Conservation (phyloP, 1,284 basidiomycete species). For the Neolentinus lepideus region DNA sequence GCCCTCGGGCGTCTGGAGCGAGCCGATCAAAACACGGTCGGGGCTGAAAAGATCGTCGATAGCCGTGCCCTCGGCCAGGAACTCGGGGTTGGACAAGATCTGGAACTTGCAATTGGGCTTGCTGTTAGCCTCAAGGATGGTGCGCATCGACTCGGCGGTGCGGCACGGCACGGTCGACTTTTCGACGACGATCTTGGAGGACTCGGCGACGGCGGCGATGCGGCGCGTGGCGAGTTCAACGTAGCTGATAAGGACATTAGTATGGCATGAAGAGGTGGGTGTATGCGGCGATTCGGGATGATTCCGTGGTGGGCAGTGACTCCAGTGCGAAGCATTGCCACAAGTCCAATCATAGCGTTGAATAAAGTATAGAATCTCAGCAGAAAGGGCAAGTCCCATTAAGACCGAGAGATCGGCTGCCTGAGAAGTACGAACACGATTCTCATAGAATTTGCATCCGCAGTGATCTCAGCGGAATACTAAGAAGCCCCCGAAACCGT, state of each 20-base stretch:
- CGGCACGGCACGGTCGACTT: constrained; percentile 99
- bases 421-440: too few relatives aligned
- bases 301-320: too few relatives aligned
- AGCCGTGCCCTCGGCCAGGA: constrained; percentile 97
- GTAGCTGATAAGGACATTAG: constrained; percentile 51
- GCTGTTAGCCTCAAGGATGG: constrained; percentile 97
- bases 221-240: constrained; percentile 94
- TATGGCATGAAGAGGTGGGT: background rate
- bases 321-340: too few relatives aligned
- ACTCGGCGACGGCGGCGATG: constrained; percentile 86
- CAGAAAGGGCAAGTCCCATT: too few relatives aligned
- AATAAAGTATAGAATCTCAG: too few relatives aligned
- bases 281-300: background rate
- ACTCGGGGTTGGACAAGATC: constrained; percentile 99
- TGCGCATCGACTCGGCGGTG: constrained; percentile 98
- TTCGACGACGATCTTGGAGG: constrained; percentile 98
- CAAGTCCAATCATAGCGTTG: too few relatives aligned
- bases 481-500: too few relatives aligned
- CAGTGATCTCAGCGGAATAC: too few relatives aligned
- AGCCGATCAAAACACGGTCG: constrained; percentile 96
- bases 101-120: constrained; percentile 89
- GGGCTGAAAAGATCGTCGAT: constrained; percentile 84
- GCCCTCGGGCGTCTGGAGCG: constrained; percentile 84
- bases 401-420: too few relatives aligned
- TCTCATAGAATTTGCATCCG: too few relatives aligned